A percentile compares a stretch with the other conserved stretches of the same genome.
These are phyloP conservation scores for Botrytis porri DNA, from an alignment of 2,329 filamentous ascomycete species.

Conservation along the genomic window DNA sequence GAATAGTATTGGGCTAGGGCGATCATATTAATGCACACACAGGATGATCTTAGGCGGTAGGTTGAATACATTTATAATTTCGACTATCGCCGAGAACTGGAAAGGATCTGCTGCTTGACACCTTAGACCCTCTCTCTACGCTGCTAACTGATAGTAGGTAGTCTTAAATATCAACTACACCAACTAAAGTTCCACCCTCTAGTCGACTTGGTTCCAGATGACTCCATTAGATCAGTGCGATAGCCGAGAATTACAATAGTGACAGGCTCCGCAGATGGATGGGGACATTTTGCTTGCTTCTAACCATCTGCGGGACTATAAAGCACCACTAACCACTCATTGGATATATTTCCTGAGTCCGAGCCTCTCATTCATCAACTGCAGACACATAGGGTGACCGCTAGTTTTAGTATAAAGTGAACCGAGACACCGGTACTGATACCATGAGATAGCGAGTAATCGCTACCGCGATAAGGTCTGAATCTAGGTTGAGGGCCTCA, in stretches of 20 bases:
- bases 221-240: background rate
- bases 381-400: background rate
- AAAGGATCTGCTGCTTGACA: fast-evolving
- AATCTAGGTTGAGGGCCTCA: background rate
- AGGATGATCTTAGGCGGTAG: fast-evolving
- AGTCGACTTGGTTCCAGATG: background rate
- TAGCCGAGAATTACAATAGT: no score
- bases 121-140: fast-evolving
- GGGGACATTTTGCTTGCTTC: background rate
- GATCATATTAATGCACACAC: background rate
- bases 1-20: background rate
- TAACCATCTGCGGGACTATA: background rate
- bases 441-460: no score
- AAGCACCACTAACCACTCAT: background rate
- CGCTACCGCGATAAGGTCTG: background rate
- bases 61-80: background rate
- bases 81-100: background rate
- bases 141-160: background rate
- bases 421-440: background rate
- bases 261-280: background rate
- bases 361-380: background rate
- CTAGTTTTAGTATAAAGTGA: background rate
- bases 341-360: fast-evolving
- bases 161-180: background rate
- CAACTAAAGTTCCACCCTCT: background rate